Conservation (phyloP, 371 early-diverging fungal species). For the Rhizopus delemar region DNA sequence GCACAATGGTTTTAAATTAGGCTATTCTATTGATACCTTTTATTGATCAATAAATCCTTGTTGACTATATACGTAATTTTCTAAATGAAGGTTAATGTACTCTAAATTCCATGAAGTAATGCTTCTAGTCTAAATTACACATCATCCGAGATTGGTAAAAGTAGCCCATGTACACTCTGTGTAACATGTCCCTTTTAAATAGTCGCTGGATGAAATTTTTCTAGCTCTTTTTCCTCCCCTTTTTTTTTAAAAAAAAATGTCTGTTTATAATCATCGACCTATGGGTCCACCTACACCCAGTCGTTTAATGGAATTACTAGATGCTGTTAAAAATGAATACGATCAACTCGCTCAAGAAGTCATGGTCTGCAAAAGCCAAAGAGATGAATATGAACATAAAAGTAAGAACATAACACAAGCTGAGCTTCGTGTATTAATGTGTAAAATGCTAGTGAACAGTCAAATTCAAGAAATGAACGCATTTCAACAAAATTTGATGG, state of each 20-base stretch:
- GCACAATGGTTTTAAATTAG: no score
- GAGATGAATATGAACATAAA: constrained; percentile 89
- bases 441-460: constrained; percentile 48
- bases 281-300: constrained; percentile 69
- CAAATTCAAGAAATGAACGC: constrained; percentile 80
- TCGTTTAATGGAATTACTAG: constrained; percentile 80
- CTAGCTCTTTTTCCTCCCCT: neutral
- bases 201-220: neutral
- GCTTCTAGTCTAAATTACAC: no score
- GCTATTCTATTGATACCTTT: no score
- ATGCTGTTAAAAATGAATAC: constrained; percentile 81
- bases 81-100: no score
- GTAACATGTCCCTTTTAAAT: neutral
- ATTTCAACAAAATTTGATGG: constrained; percentile 77
- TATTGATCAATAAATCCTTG: no score
- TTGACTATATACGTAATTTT: no score
- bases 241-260: constrained; percentile 28
- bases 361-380: constrained; percentile 67
- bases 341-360: constrained; percentile 81
- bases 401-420: constrained; percentile 45
- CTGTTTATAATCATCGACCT: constrained; percentile 78
- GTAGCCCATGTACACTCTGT: no score
- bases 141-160: no score
- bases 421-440: neutral
- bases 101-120: no score